Conservation (phyloP, 257 asterid species). For the Apocynum venetum region DNA sequence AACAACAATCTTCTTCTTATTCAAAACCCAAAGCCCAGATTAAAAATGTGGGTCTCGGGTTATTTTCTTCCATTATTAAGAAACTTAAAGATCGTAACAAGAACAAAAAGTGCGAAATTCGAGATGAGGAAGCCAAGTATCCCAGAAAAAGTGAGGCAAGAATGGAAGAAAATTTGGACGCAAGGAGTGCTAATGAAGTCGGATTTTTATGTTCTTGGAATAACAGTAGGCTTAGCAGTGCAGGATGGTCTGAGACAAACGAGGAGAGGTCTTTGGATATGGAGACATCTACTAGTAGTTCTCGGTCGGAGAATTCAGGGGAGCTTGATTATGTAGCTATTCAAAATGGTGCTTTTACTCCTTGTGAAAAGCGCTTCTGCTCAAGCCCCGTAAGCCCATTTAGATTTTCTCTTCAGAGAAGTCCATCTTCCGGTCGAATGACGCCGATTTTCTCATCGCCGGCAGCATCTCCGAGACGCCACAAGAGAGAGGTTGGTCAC, state of each 20-base stretch:
- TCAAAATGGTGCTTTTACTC: slow-evolving; percentile 7
- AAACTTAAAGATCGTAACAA: slow-evolving; percentile 55
- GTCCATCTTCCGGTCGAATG: slow-evolving; percentile 41
- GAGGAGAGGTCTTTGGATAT: slow-evolving; percentile 36
- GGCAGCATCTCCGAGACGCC: slow-evolving; percentile 62
- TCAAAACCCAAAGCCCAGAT: slow-evolving; percentile 31
- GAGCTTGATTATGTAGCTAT: slow-evolving; percentile 6
- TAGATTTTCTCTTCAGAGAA: slow-evolving; percentile 42
- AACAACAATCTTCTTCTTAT: slow-evolving; percentile 30
- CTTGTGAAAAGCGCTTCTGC: slow-evolving; percentile 16
- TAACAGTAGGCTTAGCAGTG: slow-evolving; percentile 37
- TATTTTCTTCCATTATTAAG: slow-evolving; percentile 54
- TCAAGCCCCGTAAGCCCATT: slow-evolving; percentile 44
- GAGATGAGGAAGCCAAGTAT: not conserved
- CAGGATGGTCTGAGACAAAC: slow-evolving; percentile 41
- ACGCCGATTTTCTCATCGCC: slow-evolving; percentile 72
- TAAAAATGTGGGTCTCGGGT: slow-evolving; percentile 43
- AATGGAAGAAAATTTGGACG: not conserved
- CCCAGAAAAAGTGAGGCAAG: not conserved
- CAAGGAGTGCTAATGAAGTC: slow-evolving; percentile 1
- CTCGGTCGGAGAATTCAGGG: slow-evolving; percentile 27
- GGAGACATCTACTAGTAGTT: slow-evolving; percentile 34
- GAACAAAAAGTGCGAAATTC: slow-evolving; percentile 36
- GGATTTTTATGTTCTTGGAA: slow-evolving; percentile 20
- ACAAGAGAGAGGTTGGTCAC: slow-evolving; percentile 45